Conservation (phyloP, 2,329 filamentous ascomycete species). For the Fusarium sp. region DNA sequence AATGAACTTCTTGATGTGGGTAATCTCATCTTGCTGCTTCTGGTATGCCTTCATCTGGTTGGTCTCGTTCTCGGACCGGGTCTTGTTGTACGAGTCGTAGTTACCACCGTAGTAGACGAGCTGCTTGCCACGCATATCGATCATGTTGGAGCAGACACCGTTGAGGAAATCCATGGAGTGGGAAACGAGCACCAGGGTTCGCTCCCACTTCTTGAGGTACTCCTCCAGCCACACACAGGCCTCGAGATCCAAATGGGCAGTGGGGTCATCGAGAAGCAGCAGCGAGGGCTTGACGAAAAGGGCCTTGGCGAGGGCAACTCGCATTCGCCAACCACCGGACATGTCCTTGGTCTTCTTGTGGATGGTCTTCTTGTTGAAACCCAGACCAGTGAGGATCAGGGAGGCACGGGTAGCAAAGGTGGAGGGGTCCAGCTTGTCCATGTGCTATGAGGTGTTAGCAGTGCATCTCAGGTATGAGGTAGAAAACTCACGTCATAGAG, state of each 20-base stretch:
- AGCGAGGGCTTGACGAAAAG: constrained; percentile 98
- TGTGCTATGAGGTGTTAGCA: constrained; percentile 70
- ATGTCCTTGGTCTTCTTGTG: constrained; percentile 99
- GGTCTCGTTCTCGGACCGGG: constrained; percentile 89
- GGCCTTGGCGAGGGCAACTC: constrained; percentile 96
- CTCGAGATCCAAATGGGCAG: constrained; percentile 98
- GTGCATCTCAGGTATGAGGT: not conserved
- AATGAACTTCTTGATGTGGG: constrained; percentile 99
- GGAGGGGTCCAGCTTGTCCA: constrained; percentile 98
- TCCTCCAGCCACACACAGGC: constrained; percentile 99
- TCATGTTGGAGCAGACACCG: constrained; percentile 98
- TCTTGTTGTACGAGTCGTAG: constrained; percentile 99
- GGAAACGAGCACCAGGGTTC: constrained; percentile 94
- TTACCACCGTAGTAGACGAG: constrained; percentile 99
- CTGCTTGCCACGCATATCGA: constrained; percentile 92
- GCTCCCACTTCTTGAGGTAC: constrained; percentile 99
- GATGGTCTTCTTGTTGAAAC: constrained; percentile 98
- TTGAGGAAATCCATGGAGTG: constrained; percentile 99
- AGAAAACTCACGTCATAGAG: constrained; percentile 84
- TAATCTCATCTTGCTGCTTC: constrained; percentile 99
- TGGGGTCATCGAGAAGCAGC: constrained; percentile 96
- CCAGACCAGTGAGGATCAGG: constrained; percentile 96
- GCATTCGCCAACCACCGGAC: constrained; percentile 99
- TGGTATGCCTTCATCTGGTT: constrained; percentile 99
- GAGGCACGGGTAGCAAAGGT: constrained; percentile 97